A percentile compares a stretch with the other conserved stretches of the same genome.
Evolutionary conservation across 495 filamentous ascomycete species (phyloP).

Genomic region (Recurvomyces mirabilis): DNA sequence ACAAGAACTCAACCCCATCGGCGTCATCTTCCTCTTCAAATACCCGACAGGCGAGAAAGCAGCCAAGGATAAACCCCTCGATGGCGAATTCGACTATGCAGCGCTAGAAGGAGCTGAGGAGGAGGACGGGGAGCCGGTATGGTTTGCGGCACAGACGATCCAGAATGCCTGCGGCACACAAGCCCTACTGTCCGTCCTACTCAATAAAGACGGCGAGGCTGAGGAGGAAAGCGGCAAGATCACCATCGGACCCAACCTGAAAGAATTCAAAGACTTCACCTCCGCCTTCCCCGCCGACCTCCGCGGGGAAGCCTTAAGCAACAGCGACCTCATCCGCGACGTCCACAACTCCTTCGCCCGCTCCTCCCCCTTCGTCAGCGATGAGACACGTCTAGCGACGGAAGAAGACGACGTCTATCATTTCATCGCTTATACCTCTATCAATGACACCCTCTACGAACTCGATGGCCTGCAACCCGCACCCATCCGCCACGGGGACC

Average conservation of each 20-base stretch:
- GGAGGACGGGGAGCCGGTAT: slow-evolving; percentile 38
- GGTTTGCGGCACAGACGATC: slow-evolving; percentile 96
- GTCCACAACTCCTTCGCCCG: slow-evolving; percentile 90
- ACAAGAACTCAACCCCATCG: slow-evolving; percentile 48
- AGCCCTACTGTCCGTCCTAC: slow-evolving; percentile 79
- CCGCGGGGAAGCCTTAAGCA: slow-evolving; percentile 54
- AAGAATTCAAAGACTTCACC: slow-evolving; percentile 85
- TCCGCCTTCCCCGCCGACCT: slow-evolving; percentile 72
- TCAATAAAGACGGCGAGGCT: slow-evolving; percentile 56
- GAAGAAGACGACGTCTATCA: slow-evolving; percentile 80
- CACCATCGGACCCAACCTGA: slow-evolving; percentile 50
- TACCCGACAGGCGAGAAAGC: slow-evolving; percentile 65
- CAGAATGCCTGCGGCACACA: slow-evolving; percentile 99
- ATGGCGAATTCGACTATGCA: slow-evolving; percentile 67
- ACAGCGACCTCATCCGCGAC: slow-evolving; percentile 72
- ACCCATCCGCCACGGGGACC: slow-evolving; percentile 77
- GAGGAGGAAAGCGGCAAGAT: slow-evolving; percentile 25
- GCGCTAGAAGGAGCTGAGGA: slow-evolving; percentile 44
- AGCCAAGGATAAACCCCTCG: slow-evolving; percentile 46
- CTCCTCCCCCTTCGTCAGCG: slow-evolving; percentile 69
- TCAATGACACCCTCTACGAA: slow-evolving; percentile 76
- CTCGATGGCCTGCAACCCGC: slow-evolving; percentile 88
- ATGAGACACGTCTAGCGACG: slow-evolving; percentile 59
- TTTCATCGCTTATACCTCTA: slow-evolving; percentile 87
- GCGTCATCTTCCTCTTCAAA: slow-evolving; percentile 99